Evolutionary conservation across 2,329 filamentous ascomycete species (phyloP).

Genomic region (Metarhizium anisopliae): DNA sequence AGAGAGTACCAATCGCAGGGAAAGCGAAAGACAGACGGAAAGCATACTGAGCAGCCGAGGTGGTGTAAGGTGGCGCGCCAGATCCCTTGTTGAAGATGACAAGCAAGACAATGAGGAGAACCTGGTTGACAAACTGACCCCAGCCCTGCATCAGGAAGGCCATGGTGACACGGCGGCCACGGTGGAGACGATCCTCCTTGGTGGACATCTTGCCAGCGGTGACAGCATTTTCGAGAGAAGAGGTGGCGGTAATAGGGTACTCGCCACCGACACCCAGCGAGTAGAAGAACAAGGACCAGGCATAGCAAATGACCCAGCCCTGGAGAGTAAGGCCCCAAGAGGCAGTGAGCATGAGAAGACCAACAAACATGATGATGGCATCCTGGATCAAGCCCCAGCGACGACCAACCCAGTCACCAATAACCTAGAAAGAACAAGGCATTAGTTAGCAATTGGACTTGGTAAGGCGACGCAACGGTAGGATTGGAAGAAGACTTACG

Average conservation of each 20-base stretch:
- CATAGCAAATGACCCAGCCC: conserved; percentile 96
- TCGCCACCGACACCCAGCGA: conserved; percentile 66
- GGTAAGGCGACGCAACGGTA: not conserved
- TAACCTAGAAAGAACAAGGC: conserved; percentile 28
- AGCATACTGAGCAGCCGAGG: conserved; percentile 73
- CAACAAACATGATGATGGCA: conserved; percentile 85
- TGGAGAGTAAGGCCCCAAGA: conserved; percentile 82
- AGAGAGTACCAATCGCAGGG: conserved; percentile 81
- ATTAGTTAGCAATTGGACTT: conserved; percentile 9
- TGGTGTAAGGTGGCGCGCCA: conserved; percentile 68
- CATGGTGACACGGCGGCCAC: conserved; percentile 89
- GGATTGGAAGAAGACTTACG: conserved; percentile 33
- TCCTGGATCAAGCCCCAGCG: conserved; percentile 96
- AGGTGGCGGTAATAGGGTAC: conserved; percentile 94
- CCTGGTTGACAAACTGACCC: conserved; percentile 94
- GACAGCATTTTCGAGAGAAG: conserved; percentile 85
- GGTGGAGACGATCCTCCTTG: conserved; percentile 85
- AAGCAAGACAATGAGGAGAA: conserved; percentile 75
- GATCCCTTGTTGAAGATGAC: conserved; percentile 77
- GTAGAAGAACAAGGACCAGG: conserved; percentile 83
- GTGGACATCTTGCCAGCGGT: conserved; percentile 83
- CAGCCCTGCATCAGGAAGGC: conserved; percentile 98
- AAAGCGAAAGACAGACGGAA: conserved; percentile 91
- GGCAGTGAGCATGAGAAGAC: conserved; percentile 83
- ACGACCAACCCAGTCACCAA: conserved; percentile 71